These are phyloP conservation scores for Hemisphaericaspora lyxosophila DNA, from an alignment of 1,139 yeast species.

Conservation along the genomic window DNA sequence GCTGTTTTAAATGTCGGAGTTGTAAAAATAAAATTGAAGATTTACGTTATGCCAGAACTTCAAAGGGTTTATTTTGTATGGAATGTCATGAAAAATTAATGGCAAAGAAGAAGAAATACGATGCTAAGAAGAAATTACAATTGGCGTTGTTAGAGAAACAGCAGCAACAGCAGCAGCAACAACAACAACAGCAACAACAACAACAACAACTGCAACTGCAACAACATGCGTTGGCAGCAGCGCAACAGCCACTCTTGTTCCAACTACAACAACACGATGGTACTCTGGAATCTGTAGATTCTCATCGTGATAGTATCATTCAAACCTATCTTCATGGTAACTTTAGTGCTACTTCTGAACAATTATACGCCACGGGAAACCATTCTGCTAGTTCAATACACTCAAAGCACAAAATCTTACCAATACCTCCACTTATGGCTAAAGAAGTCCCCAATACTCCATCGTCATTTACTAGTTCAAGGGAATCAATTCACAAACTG, in stretches of 20 bases:
- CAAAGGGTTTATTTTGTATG: conserved; percentile 93
- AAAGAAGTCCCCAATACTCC: conserved; percentile 1
- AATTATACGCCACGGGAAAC: conserved; percentile 9
- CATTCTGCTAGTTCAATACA: conserved; percentile 16
- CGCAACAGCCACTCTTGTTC: neutral
- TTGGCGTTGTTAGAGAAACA: conserved; percentile 16
- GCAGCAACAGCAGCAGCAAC: conserved; percentile 4
- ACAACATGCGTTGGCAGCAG: neutral
- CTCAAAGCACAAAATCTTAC: conserved; percentile 32
- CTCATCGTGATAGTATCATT: conserved; percentile 14
- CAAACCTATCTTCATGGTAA: conserved; percentile 13
- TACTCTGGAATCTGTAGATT: conserved; percentile 9
- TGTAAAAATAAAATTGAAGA: conserved; percentile 90
- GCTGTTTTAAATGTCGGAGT: conserved; percentile 86
- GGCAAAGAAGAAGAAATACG: conserved; percentile 61
- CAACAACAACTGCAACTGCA: neutral
- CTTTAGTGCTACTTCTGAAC: conserved; percentile 5
- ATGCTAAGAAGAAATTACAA: conserved; percentile 41
- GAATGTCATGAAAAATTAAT: conserved; percentile 83
- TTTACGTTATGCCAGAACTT: conserved; percentile 86
- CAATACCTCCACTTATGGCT: conserved; percentile 25
- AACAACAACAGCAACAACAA: neutral
- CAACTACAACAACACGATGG: conserved; percentile 8
- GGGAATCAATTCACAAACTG: neutral
- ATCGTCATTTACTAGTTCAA: neutral